phyloP scores from a whole-genome alignment of 768 basidiomycete species.

The Termitomyces sp. region DNA sequence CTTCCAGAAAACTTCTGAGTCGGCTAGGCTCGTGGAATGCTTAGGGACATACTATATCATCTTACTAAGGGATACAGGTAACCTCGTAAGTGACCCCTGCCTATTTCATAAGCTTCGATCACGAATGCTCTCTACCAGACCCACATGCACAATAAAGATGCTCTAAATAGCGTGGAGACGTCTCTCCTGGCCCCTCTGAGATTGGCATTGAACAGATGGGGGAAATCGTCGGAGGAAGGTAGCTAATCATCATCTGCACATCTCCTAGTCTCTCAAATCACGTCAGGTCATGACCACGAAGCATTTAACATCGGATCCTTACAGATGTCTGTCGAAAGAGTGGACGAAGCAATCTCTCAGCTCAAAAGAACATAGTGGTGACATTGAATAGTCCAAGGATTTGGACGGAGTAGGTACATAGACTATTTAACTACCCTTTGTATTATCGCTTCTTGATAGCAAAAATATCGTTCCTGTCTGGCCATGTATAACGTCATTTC shows the following conservation, averaged over 20 bases:
- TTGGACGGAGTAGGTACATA: neutral
- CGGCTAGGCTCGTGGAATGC: slow-evolving; percentile 60
- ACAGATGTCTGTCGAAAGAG: slow-evolving; percentile 44
- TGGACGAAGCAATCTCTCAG: slow-evolving; percentile 31
- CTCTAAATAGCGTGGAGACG: slow-evolving; percentile 38
- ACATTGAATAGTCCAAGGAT: neutral
- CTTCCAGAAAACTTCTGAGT: slow-evolving; percentile 53
- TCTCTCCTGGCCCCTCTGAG: slow-evolving; percentile 44
- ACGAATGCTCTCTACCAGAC: slow-evolving; percentile 33
- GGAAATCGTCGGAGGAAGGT: slow-evolving; percentile 23
- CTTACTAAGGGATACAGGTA: slow-evolving; percentile 51
- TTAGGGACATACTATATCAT: slow-evolving; percentile 68
- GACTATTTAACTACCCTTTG: neutral
- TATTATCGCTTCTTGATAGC: neutral
- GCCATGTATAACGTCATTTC: too few species aligned
- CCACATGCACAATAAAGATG: slow-evolving; percentile 43
- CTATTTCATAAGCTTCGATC: neutral
- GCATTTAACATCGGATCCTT: slow-evolving; percentile 41
- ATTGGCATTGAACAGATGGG: slow-evolving; percentile 30
- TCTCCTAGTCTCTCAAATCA: neutral
- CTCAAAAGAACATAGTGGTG: neutral
- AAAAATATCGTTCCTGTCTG: neutral
- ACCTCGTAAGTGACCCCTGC: slow-evolving; percentile 36
- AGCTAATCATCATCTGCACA: slow-evolving; percentile 7
- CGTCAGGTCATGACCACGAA: slow-evolving; percentile 27